Conservation (phyloP, 768 basidiomycete species). For the Pisolithus sp. region DNA sequence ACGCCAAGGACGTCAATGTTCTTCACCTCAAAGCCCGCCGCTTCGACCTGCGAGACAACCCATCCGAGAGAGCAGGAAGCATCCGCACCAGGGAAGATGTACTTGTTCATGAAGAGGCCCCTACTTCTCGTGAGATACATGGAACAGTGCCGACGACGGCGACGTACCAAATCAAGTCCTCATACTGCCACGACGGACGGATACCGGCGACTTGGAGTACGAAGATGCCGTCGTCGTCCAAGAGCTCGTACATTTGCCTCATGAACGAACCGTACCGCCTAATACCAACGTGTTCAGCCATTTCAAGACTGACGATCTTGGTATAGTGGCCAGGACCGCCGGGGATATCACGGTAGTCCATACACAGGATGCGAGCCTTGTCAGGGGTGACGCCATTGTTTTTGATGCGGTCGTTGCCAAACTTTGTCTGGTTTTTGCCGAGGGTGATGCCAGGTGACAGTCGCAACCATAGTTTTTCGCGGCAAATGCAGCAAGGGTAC, state of each 20-base stretch:
- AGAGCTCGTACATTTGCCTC: conserved; percentile 83
- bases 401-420: conserved; percentile 83
- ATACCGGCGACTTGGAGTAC: conserved; percentile 98
- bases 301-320: conserved; percentile 95
- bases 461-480: conserved; percentile 97
- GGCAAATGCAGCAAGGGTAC: conserved; percentile 89
- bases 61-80: conserved; percentile 93
- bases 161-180: conserved; percentile 87
- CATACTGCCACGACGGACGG: conserved; percentile 95
- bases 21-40: conserved; percentile 94
- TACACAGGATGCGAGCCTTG: conserved; percentile 86
- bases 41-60: conserved; percentile 85
- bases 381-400: conserved; percentile 66
- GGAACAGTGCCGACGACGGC: background rate
- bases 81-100: conserved; percentile 98
- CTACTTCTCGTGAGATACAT: conserved; percentile 28
- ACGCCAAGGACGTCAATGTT: conserved; percentile 95
- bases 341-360: conserved; percentile 89
- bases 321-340: conserved; percentile 67
- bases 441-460: conserved; percentile 94
- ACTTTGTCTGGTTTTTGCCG: conserved; percentile 83
- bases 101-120: conserved; percentile 98
- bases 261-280: conserved; percentile 88
- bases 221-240: conserved; percentile 91
- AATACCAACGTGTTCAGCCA: conserved; percentile 99